Conservation (phyloP, 768 basidiomycete genomes). For the Mycena amicta region DNA sequence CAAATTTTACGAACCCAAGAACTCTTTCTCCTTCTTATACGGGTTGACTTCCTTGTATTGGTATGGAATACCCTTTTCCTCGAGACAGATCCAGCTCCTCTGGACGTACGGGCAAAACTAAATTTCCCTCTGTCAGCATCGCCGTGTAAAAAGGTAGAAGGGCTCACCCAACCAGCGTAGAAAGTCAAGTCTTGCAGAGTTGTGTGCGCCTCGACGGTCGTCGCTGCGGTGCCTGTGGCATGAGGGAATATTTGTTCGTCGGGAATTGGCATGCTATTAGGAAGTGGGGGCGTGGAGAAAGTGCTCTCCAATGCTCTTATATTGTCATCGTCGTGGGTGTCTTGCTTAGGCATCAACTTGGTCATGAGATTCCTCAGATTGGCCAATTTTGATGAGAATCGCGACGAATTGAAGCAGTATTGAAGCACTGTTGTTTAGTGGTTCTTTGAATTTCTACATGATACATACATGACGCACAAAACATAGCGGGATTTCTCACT, state of each 20-base stretch:
- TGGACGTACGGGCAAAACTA: conserved; percentile 65
- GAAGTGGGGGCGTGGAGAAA: not conserved
- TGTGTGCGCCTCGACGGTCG: conserved; percentile 55
- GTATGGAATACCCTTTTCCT: conserved; percentile 68
- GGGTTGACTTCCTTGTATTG: conserved; percentile 71
- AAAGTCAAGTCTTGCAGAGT: conserved; percentile 58
- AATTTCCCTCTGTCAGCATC: not conserved
- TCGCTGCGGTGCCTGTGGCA: conserved; percentile 58
- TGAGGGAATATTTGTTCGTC: conserved; percentile 49
- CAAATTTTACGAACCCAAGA: conserved; percentile 44
- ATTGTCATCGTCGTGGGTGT: not conserved
- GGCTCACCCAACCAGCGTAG: conserved; percentile 60
- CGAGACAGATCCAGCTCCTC: conserved; percentile 66
- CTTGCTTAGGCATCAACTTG: not conserved
- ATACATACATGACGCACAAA: no score
- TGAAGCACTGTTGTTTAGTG: no score
- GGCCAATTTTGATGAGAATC: not conserved
- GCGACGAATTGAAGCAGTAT: no score
- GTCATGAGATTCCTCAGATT: not conserved
- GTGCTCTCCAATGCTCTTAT: not conserved
- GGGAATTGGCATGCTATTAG: conserved; percentile 2
- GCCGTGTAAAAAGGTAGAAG: not conserved
- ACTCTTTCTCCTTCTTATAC: conserved; percentile 66
- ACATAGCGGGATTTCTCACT: no score
- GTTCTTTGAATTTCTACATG: not conserved